Percentiles rank a stretch among this genome's conserved stretches.
These are phyloP conservation scores for Tricharina praecox DNA, from an alignment of 495 filamentous ascomycete genomes.

Conservation along the genomic window DNA sequence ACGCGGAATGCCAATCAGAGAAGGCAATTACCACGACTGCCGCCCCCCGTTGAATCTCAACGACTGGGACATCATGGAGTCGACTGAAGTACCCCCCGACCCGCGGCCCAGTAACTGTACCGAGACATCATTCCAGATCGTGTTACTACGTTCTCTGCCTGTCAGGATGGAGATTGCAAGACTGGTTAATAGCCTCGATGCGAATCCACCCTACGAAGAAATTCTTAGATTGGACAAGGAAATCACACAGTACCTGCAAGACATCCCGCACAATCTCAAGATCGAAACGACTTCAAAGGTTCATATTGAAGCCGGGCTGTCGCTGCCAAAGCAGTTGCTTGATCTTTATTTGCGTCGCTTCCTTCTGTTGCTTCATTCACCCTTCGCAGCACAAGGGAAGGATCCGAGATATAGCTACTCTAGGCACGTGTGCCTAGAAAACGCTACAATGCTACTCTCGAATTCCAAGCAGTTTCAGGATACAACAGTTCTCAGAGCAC, in stretches of 20 bases:
- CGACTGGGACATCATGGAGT: neutral
- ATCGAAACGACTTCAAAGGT: neutral
- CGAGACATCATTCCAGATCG: neutral
- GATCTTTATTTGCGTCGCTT: neutral
- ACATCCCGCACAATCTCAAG: neutral
- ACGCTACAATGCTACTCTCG: neutral
- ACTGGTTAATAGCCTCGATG: neutral
- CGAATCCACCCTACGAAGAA: neutral
- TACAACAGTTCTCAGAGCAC: neutral
- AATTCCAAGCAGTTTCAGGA: neutral
- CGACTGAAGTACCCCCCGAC: neutral
- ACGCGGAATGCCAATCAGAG: slow-evolving; percentile 36
- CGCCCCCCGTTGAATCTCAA: neutral
- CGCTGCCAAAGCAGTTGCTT: neutral
- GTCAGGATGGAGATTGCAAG: neutral
- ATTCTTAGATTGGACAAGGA: neutral
- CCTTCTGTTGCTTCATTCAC: neutral
- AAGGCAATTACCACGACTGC: neutral
- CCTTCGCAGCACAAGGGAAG: neutral
- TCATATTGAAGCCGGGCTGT: neutral
- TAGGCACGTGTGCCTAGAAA: neutral
- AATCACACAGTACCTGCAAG: neutral
- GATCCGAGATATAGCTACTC: neutral
- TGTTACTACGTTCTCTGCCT: neutral
- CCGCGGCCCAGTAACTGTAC: neutral